These are phyloP conservation scores for Drechslerella dactyloides DNA, from an alignment of 2,329 filamentous ascomycete genomes.

Conservation along the genomic window DNA sequence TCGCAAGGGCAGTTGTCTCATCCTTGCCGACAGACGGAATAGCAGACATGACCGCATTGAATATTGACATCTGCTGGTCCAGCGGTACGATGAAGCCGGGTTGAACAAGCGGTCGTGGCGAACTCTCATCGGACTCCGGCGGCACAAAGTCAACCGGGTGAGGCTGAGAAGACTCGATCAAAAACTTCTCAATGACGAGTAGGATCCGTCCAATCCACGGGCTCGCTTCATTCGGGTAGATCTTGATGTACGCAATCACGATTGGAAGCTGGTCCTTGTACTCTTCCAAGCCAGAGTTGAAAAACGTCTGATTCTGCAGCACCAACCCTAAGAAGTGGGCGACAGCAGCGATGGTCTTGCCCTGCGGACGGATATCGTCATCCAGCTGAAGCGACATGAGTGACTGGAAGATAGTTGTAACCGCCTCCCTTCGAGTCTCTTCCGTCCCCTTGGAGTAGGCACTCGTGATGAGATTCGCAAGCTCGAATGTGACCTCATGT, in stretches of 20 bases:
- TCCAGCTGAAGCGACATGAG: constrained; percentile 72
- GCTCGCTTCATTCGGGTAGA: constrained; percentile 76
- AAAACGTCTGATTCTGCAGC: constrained; percentile 81
- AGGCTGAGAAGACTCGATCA: constrained; percentile 88
- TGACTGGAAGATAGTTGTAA: constrained; percentile 80
- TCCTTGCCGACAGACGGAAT: constrained; percentile 88
- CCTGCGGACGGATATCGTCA: constrained; percentile 63
- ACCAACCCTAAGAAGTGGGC: constrained; percentile 89
- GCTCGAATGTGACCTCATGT: constrained; percentile 84
- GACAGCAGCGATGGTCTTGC: constrained; percentile 81
- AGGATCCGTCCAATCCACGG: constrained; percentile 92
- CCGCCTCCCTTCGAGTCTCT: constrained; percentile 73
- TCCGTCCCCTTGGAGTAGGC: constrained; percentile 70
- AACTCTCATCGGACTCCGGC: constrained; percentile 61
- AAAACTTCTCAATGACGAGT: constrained; percentile 83
- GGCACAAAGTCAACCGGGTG: constrained; percentile 56
- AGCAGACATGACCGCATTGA: constrained; percentile 79
- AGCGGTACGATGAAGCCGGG: constrained; percentile 68
- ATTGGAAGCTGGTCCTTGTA: constrained; percentile 77
- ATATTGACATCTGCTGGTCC: constrained; percentile 72
- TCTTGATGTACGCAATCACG: constrained; percentile 79
- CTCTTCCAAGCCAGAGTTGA: constrained; percentile 74
- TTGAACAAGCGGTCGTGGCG: constrained; percentile 63
- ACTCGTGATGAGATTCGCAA: constrained; percentile 82
- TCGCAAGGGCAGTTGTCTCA: constrained; percentile 79